Percentiles rank a stretch among this genome's conserved stretches.
These are phyloP conservation scores for Aquilaria malaccensis DNA, from an alignment of 345 rosid species.

Conservation along the genomic window DNA sequence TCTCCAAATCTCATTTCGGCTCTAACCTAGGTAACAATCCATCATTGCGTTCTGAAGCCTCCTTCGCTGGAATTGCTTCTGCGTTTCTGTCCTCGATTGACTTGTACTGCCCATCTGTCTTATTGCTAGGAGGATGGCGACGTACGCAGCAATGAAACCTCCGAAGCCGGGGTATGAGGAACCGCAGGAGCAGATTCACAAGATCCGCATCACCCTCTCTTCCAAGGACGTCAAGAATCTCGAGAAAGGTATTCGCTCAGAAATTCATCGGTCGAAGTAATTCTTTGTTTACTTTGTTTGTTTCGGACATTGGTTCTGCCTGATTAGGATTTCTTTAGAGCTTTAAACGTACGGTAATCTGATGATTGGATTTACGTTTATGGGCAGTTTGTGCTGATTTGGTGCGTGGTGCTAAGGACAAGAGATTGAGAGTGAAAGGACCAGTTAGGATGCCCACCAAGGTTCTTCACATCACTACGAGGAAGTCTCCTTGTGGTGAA, in stretches of 20 bases:
- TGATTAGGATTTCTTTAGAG: background rate
- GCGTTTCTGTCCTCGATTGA: no score
- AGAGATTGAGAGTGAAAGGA: slow-evolving; percentile 49
- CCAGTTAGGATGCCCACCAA: slow-evolving; percentile 59
- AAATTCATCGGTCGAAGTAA: background rate
- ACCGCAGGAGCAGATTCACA: slow-evolving; percentile 53
- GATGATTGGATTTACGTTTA: background rate
- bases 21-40: no score
- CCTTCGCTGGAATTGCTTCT: no score
- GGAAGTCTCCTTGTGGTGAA: slow-evolving; percentile 65
- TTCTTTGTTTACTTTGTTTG: background rate
- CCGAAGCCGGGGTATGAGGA: slow-evolving; percentile 61
- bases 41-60: no score
- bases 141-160: slow-evolving; percentile 39
- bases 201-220: slow-evolving; percentile 72
- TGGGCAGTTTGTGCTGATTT: slow-evolving; percentile 44
- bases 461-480: slow-evolving; percentile 49
- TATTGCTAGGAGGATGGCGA: slow-evolving; percentile 25
- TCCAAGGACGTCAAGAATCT: slow-evolving; percentile 71
- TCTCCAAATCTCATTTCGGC: no score
- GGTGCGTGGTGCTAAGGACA: slow-evolving; percentile 55
- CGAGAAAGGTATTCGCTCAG: slow-evolving; percentile 42
- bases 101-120: no score
- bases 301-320: background rate
- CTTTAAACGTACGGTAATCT: background rate